phyloP scores from a whole-genome alignment of 2,329 filamentous ascomycete species.

The Phyllosticta paracitricarpa region DNA sequence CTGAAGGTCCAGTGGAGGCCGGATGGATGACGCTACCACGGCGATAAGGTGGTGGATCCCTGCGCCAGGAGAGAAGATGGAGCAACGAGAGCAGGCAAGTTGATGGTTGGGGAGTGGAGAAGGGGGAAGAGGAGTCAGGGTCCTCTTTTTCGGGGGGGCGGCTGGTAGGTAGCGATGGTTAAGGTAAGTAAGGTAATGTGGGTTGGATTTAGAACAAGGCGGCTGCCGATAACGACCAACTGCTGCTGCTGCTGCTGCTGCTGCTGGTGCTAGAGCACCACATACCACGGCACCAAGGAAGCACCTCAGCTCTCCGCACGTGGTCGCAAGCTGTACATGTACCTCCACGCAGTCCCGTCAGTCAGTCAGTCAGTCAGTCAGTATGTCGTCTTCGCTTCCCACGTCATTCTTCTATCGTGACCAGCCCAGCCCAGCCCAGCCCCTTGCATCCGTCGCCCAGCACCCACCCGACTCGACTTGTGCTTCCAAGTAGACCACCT shows the following conservation, averaged over 20 bases:
- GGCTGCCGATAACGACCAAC: neutral
- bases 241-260: neutral
- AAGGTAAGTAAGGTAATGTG: neutral
- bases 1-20: neutral
- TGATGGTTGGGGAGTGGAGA: neutral
- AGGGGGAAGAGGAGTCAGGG: neutral
- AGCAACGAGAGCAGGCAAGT: neutral
- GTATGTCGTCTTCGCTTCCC: neutral
- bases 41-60: constrained; percentile 2
- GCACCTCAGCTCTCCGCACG: neutral
- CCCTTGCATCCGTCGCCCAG: neutral
- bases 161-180: neutral
- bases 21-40: constrained; percentile 6
- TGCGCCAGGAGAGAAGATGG: neutral
- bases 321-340: neutral
- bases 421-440: too few species aligned
- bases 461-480: neutral
- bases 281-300: neutral
- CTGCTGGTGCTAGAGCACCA: neutral
- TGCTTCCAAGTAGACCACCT: neutral
- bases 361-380: neutral
- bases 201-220: too few species aligned
- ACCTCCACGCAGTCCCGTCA: constrained; percentile 1
- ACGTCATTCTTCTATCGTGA: neutral
- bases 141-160: neutral